phyloP scores from a whole-genome alignment of 176 grass and related monocot genomes.

The Oryza brachyantha region DNA sequence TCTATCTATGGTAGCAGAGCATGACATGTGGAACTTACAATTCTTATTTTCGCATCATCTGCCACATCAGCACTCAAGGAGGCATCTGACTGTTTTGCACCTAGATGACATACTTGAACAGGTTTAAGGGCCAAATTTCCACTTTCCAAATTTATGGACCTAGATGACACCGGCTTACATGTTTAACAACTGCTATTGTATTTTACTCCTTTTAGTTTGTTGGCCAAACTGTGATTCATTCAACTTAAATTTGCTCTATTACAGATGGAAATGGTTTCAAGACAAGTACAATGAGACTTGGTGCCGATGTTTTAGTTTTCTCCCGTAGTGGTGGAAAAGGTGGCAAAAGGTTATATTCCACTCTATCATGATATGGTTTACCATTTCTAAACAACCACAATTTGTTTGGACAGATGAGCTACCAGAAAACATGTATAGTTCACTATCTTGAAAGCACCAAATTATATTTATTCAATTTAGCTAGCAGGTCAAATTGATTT shows the following conservation, averaged over 20 bases:
- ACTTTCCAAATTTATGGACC: background rate
- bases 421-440: background rate
- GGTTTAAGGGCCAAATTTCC: background rate
- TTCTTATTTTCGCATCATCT: background rate
- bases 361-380: conserved; percentile 9
- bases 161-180: background rate
- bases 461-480: conserved; percentile 14
- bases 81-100: background rate
- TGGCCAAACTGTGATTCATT: conserved; percentile 24
- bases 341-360: conserved; percentile 64
- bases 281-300: conserved; percentile 98
- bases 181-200: background rate
- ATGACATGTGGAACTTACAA: background rate
- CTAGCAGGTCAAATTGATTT: background rate
- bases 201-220: background rate
- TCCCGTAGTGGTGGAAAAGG: conserved; percentile 67
- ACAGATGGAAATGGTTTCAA: conserved; percentile 99
- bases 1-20: background rate
- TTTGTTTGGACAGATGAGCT: background rate
- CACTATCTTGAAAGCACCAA: conserved; percentile 6
- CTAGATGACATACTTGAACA: background rate
- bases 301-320: conserved; percentile 93
- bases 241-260: conserved; percentile 31
- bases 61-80: background rate
- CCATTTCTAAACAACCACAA: conserved; percentile 2